Evolutionary conservation across 805 yeast species (phyloP), one percentile per base, ranked within the genome.

Genomic region (Torulaspora indica): DNA sequence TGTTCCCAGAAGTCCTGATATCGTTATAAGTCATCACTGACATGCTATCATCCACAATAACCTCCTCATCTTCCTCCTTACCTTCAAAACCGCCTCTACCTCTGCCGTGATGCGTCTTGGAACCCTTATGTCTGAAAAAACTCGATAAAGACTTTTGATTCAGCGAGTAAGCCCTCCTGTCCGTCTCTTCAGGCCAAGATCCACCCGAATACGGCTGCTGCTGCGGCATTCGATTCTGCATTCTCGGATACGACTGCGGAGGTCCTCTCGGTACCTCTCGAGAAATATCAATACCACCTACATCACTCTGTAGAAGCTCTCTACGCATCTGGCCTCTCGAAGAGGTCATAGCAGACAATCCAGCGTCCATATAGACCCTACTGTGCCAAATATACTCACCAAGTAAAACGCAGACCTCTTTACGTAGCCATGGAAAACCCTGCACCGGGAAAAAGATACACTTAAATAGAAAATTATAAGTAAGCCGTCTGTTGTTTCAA

Each of bases 1-100:
- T 73, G 51, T 81, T 86, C 40, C 82, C 69, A 1, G 81, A 64
- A 38, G 81, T 81, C 18, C 79, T 68, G 8, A 85, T 67, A 55
- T 85, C 90, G 49, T 77, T 78, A 50, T 82, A 81, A 0, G 87
- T 76, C 49, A 82, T 61, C 6, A 68, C 61, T 2, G 68, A 70
- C 14, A 67, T 64, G 4, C 55, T 46, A 13, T 60, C 56, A 25
- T 61, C 67, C 15, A 66, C 36, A 14, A 59, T 46, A 0, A 64
- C 54, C 13, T 66, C 71, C 25, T 66, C 72, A 1, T 67, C 70
- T 8, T 67, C 71, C 20, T 67, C 71, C 14, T 60, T 67, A 13
- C 60, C 67, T 25, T 57, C 67, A 24, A 28, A 28, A 5, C 60
- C 71, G 7, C 48, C 63, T 29, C 45, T 47, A 8, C 40, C 35